Evolutionary conservation across 495 filamentous ascomycete genomes (phyloP).

Genomic region (Penicillium manginii): DNA sequence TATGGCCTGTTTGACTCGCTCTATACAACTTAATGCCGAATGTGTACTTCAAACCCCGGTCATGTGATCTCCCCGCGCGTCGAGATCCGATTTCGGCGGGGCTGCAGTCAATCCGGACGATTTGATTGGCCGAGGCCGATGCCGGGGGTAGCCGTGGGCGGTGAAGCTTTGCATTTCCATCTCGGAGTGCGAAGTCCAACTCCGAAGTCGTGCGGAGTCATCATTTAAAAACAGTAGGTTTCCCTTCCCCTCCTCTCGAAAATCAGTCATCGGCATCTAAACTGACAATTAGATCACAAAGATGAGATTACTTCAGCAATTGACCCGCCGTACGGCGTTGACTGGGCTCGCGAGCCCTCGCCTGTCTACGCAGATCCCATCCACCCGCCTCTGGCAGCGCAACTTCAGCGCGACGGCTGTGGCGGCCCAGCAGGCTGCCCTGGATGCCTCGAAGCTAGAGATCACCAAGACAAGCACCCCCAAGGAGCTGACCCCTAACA

Average conservation of each 20-base stretch:
- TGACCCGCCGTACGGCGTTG: conserved; percentile 33
- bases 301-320: conserved; percentile 49
- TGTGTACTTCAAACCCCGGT: not conserved
- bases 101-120: not conserved
- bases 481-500: conserved; percentile 68
- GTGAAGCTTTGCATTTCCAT: conserved; percentile 17
- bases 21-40: too few relatives aligned
- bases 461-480: conserved; percentile 76
- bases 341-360: conserved; percentile 26
- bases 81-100: conserved; percentile 5
- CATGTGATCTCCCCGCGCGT: not conserved
- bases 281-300: conserved; percentile 1
- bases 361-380: conserved; percentile 26
- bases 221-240: conserved; percentile 29
- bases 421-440: conserved; percentile 56
- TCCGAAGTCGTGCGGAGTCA: conserved; percentile 37
- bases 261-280: too few relatives aligned
- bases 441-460: conserved; percentile 76
- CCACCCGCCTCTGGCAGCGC: conserved; percentile 43
- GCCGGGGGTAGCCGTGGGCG: conserved; percentile 17
- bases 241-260: conserved; percentile 4
- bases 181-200: conserved; percentile 36
- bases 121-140: not conserved
- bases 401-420: conserved; percentile 65
- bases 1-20: too few relatives aligned